Conservation (phyloP, 1,284 basidiomycete genomes). For the Cryptococcus sp. region DNA sequence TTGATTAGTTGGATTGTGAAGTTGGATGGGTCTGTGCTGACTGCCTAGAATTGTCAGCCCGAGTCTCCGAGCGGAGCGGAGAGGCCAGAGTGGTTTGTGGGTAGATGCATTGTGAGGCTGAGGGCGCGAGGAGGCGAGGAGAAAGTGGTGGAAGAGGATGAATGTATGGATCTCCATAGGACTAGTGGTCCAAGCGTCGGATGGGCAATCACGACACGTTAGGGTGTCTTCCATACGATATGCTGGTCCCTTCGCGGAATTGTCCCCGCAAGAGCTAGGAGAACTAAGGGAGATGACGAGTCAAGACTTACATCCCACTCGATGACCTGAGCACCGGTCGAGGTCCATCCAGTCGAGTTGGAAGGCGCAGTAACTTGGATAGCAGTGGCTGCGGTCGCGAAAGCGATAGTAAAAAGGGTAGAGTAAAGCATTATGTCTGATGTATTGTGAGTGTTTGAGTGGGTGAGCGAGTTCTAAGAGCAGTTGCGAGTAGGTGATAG, state of each 20-base stretch:
- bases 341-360: slow-evolving; percentile 27
- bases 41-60: slow-evolving; percentile 16
- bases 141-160: too few relatives aligned
- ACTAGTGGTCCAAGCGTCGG: too few relatives aligned
- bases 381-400: slow-evolving; percentile 21
- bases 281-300: neutral
- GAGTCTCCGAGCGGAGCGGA: neutral
- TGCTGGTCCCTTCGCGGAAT: neutral
- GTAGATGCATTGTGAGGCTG: neutral
- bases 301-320: slow-evolving; percentile 34
- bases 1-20: slow-evolving; percentile 33
- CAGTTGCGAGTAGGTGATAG: too few relatives aligned
- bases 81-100: neutral
- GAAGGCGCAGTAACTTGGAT: slow-evolving; percentile 33
- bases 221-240: neutral
- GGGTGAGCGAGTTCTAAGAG: too few relatives aligned
- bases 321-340: slow-evolving; percentile 26
- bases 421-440: slow-evolving; percentile 15
- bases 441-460: too few relatives aligned
- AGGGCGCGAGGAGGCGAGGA: too few relatives aligned
- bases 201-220: neutral
- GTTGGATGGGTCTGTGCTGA: slow-evolving; percentile 34
- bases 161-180: too few relatives aligned
- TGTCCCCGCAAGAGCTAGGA: neutral
- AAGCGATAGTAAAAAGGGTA: slow-evolving; percentile 17